Evolutionary conservation across 768 basidiomycete species (phyloP), one percentile per base, ranked within the genome.

Genomic region (Pisolithus microcarpus): DNA sequence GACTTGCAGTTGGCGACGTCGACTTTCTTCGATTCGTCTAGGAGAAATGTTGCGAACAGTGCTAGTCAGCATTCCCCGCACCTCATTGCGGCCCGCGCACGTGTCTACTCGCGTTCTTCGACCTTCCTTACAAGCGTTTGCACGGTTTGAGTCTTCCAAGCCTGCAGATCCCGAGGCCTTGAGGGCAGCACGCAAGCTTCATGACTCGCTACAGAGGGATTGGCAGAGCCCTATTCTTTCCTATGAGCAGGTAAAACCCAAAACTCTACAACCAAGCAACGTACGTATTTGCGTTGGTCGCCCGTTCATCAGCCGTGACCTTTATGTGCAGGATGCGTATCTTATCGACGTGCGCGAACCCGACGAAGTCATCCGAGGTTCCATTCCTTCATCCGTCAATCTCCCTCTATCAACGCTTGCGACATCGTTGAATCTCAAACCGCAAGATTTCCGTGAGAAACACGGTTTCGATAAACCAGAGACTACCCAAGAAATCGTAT

Each of bases 311-410:
- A 34, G 21, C 15, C 31, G 26, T 38, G 19, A 19, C 24, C 23
- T 37, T 50, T 68, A 26, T 39, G 1, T 39, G 5, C 54, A 91
- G 88, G 74, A 85, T 53, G 73, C 78, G 5, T 88, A 82, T 62
- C 63, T 91, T 42, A 82, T 91, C 58, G 92, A 95, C 60, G 94
- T 97, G n/a, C 84, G 95, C 19, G 94, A 96, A 65, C 88, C 85
- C 1, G 82, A 90, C 56, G 94, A 96, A 65, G 88, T 92, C 40
- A 78, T 87, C 13, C 88, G 91, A 63, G 94, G 94, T 11, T 85
- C 86, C 64, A 95, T 97, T 55, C 94, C 94, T 6, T 91, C 91
- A 21, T 79, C 91, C 16, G 90, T 96, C 61, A 90, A 92, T 66
- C 68, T 97, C 18, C 93, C 94, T 5, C 78, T 97, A 37, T 85